phyloP scores from a whole-genome alignment of 345 rosid genomes.

The Citrus cavaleriei region DNA sequence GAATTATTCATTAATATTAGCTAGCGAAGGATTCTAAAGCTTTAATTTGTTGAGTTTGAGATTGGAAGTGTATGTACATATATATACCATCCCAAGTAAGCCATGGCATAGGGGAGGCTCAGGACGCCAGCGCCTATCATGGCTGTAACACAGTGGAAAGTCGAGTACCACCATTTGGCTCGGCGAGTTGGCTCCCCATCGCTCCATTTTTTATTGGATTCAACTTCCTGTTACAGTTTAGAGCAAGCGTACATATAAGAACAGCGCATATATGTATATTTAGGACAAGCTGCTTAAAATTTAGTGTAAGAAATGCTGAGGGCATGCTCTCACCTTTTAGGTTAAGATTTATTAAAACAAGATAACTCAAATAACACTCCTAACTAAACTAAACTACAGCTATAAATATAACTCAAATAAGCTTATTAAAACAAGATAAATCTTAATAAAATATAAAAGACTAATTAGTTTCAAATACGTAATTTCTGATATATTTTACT shows the following conservation, averaged over 20 bases:
- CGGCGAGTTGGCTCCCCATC: constrained; percentile 54
- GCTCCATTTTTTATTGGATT: constrained; percentile 50
- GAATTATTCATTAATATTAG: background rate
- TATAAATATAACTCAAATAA: too few relatives aligned
- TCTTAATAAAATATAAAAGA: too few relatives aligned
- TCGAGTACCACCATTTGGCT: constrained; percentile 98
- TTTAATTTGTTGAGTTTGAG: background rate
- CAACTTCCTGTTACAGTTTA: constrained; percentile 38
- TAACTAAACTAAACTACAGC: too few relatives aligned
- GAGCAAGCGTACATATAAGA: too few relatives aligned
- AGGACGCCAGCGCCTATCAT: constrained; percentile 99
- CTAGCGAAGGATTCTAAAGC: background rate
- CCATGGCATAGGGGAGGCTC: constrained; percentile 94
- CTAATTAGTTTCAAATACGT: too few relatives aligned
- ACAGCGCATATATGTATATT: too few relatives aligned
- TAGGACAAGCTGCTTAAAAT: background rate
- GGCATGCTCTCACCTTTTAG: constrained; percentile 24
- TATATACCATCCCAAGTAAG: constrained; percentile 86
- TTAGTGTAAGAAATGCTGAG: background rate
- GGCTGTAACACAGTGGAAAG: constrained; percentile 92
- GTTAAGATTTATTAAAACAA: too few relatives aligned
- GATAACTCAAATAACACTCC: too few relatives aligned
- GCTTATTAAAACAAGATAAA: too few relatives aligned
- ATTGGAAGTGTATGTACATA: too few relatives aligned
- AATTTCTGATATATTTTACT: too few relatives aligned